These are phyloP conservation scores for Cupressus sempervirens DNA, from an alignment of 75 land plant species.

Conservation along the genomic window DNA sequence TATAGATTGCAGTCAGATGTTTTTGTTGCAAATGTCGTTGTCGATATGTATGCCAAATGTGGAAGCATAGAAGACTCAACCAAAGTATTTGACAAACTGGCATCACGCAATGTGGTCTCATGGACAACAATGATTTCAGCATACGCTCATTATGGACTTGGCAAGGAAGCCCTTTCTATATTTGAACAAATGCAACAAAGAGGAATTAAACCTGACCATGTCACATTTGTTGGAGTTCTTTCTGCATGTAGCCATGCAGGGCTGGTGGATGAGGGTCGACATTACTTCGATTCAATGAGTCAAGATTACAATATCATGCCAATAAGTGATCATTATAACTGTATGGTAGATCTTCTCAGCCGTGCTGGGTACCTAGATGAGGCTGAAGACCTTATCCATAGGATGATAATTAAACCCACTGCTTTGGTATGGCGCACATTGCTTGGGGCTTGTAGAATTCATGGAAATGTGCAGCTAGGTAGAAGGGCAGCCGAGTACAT, in stretches of 20 bases:
- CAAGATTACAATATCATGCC: conserved; percentile 37
- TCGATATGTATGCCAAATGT: conserved; percentile 76
- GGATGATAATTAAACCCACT: conserved; percentile 65
- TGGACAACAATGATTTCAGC: conserved; percentile 71
- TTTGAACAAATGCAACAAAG: neutral
- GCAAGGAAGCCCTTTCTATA: conserved; percentile 1
- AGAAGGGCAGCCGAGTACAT: conserved; percentile 42
- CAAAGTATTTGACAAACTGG: conserved; percentile 41
- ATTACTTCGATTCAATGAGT: conserved; percentile 39
- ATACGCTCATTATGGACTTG: conserved; percentile 48
- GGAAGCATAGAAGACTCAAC: conserved; percentile 36
- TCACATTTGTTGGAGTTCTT: neutral
- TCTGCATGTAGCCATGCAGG: conserved; percentile 5
- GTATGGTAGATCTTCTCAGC: conserved; percentile 70
- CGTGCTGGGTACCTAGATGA: conserved; percentile 40
- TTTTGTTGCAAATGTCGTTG: conserved; percentile 7
- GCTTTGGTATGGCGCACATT: conserved; percentile 61
- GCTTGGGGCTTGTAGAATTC: conserved; percentile 59
- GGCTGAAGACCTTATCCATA: conserved; percentile 43
- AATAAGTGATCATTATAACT: conserved; percentile 59
- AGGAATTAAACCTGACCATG: neutral
- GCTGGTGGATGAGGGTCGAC: neutral
- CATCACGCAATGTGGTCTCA: conserved; percentile 53
- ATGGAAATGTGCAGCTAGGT: conserved; percentile 54
- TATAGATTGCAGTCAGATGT: conserved; percentile 25